These are phyloP conservation scores for Sporopachydermia quercuum DNA, from an alignment of 805 yeast genomes.

Conservation along the genomic window DNA sequence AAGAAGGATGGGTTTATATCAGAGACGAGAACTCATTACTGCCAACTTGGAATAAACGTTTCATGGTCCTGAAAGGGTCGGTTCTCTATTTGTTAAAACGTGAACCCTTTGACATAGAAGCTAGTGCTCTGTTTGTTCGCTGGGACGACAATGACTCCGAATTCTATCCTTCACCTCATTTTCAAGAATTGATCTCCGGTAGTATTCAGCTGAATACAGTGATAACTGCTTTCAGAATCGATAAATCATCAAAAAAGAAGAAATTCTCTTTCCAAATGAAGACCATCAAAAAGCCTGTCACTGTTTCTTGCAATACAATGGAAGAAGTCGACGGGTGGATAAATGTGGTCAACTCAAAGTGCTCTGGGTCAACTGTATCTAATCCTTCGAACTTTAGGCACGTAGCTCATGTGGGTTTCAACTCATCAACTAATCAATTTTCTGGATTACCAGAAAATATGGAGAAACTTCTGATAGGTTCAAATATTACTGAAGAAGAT, in stretches of 20 bases:
- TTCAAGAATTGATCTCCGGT: background rate
- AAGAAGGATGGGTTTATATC: background rate
- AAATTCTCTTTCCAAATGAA: background rate
- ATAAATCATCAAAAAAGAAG: background rate
- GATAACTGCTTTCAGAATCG: background rate
- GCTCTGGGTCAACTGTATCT: conserved; percentile 38
- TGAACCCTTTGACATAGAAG: background rate
- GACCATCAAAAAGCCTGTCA: background rate
- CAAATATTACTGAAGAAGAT: conserved; percentile 79
- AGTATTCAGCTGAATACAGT: background rate
- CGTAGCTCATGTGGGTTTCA: conserved; percentile 79
- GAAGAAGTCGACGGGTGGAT: background rate
- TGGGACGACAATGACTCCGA: background rate
- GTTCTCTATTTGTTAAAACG: background rate
- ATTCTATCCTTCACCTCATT: background rate
- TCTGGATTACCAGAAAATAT: conserved; percentile 65
- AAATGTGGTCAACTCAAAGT: background rate
- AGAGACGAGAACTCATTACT: background rate
- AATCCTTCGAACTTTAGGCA: conserved; percentile 92
- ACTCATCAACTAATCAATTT: conserved; percentile 39
- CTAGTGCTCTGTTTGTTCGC: background rate
- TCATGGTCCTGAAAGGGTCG: background rate
- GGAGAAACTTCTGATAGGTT: conserved; percentile 68
- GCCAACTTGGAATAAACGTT: background rate
- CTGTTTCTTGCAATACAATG: background rate